Conservation (phyloP, 202 grass and related monocot genomes). For the Zoysia matrella region DNA sequence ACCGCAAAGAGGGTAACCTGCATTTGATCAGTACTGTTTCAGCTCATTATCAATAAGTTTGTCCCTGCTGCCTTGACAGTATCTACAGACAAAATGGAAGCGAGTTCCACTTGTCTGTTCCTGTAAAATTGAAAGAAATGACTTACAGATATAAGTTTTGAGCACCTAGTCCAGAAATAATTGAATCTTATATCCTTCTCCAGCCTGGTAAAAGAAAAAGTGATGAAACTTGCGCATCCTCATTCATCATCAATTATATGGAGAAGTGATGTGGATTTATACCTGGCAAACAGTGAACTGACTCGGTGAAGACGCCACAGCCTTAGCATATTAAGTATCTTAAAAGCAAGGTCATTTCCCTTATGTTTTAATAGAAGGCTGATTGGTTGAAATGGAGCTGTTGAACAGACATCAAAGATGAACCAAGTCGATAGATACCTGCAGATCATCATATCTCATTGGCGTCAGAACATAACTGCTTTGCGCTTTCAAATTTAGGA, state of each 20-base stretch:
- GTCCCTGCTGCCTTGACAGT: background rate
- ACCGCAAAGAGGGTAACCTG: constrained; percentile 86
- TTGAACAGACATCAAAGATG: constrained; percentile 76
- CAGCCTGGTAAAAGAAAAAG: constrained; percentile 57
- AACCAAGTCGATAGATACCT: constrained; percentile 84
- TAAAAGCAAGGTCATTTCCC: constrained; percentile 62
- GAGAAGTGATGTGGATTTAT: constrained; percentile 37
- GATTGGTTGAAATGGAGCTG: constrained; percentile 72
- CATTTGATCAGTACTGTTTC: constrained; percentile 40
- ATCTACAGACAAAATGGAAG: constrained; percentile 1
- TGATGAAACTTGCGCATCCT: constrained; percentile 29
- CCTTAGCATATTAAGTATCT: constrained; percentile 72
- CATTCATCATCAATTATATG: constrained; percentile 32
- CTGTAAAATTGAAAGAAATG: background rate
- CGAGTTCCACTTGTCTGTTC: constrained; percentile 5
- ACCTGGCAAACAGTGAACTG: constrained; percentile 78
- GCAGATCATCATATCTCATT: constrained; percentile 30
- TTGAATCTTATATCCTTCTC: constrained; percentile 90
- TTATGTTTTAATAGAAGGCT: constrained; percentile 60
- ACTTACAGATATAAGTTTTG: constrained; percentile 81
- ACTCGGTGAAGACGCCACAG: constrained; percentile 78
- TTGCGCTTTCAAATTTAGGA: background rate
- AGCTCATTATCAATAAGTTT: constrained; percentile 6
- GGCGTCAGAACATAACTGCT: no score
- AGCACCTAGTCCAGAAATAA: constrained; percentile 88